A percentile compares a stretch with the other conserved stretches of the same genome.
Conservation (phyloP, 106 monocot species). For the Triglochin maritima region DNA sequence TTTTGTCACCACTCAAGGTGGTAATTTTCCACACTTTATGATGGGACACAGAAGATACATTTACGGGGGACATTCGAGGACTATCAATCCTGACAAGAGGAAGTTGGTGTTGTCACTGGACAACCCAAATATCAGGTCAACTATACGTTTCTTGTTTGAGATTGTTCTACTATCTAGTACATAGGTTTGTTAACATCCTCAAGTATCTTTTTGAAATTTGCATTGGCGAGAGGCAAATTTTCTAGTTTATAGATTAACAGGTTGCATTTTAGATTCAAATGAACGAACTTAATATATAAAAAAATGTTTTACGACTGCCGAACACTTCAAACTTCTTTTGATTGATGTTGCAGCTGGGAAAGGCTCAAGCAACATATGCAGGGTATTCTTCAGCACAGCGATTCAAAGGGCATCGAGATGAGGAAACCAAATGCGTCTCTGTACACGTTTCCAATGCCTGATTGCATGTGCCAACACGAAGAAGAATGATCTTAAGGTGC, state of each 20-base stretch:
- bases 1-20: conserved; percentile 94
- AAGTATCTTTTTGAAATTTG: no score
- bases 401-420: conserved; percentile 45
- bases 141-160: neutral
- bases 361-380: conserved; percentile 78
- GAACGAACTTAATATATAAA: no score
- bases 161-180: no score
- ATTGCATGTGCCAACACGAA: conserved; percentile 78
- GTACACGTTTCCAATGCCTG: conserved; percentile 82
- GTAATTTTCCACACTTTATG: conserved; percentile 95
- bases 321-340: neutral
- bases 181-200: no score
- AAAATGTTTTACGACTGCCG: no score
- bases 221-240: no score
- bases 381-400: conserved; percentile 73
- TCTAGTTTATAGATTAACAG: no score
- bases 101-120: conserved; percentile 71
- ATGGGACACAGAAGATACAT: conserved; percentile 80
- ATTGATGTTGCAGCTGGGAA: conserved; percentile 59
- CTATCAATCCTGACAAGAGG: conserved; percentile 88
- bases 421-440: conserved; percentile 56
- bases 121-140: conserved; percentile 65
- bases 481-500: conserved; percentile 5
- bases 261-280: no score
- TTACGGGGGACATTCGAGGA: conserved; percentile 75